Evolutionary conservation across 306 rosid genomes (phyloP).

Genomic region (Quercus cerris): DNA sequence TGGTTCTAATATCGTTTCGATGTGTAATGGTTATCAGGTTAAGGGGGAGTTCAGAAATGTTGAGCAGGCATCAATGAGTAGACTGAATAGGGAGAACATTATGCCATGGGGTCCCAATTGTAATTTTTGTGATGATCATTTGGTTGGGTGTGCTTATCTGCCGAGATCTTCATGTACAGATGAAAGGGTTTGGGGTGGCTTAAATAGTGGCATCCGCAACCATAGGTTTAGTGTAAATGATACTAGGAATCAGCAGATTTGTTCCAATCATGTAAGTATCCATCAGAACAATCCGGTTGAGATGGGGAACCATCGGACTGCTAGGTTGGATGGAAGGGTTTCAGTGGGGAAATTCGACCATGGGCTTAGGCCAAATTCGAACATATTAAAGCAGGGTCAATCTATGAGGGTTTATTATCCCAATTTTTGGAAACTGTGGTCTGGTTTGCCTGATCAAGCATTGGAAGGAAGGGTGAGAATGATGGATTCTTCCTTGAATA

Average conservation of each 20-base stretch:
- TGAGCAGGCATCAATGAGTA: background rate
- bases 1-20: no score
- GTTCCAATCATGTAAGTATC: background rate
- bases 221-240: slow-evolving; percentile 10
- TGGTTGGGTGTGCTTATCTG: background rate
- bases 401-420: background rate
- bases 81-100: slow-evolving; percentile 21
- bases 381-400: slow-evolving; percentile 11
- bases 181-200: background rate
- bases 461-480: slow-evolving; percentile 1
- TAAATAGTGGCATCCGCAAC: slow-evolving; percentile 6
- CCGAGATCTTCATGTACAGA: background rate
- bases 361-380: background rate
- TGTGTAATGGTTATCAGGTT: background rate
- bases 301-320: slow-evolving; percentile 4
- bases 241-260: slow-evolving; percentile 3
- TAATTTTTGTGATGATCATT: background rate
- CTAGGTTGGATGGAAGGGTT: slow-evolving; percentile 10
- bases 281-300: slow-evolving; percentile 1
- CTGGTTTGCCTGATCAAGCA: slow-evolving; percentile 1
- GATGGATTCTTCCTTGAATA: background rate
- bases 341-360: background rate
- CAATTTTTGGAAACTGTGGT: background rate
- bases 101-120: slow-evolving; percentile 13
- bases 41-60: background rate